Base-by-base conservation (phyloP, 2,329 filamentous ascomycete genomes). In the Arthroderma uncinatum region DNA sequence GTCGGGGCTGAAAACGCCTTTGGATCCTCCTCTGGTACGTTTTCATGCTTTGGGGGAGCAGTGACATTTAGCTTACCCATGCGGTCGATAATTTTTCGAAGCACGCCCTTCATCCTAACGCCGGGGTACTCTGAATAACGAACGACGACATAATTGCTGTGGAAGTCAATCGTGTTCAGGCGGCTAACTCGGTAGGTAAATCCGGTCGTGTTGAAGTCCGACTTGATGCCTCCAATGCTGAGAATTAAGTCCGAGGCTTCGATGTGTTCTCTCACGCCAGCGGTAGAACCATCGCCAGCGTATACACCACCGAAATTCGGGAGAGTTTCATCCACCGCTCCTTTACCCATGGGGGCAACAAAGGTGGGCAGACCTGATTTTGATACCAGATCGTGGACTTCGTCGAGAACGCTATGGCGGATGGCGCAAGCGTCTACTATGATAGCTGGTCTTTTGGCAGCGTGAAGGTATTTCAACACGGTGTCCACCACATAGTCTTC, bases 341-440 rank as follows among this genome's bases (percentile, higher is more conserved):
- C 81, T 74, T 93, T 94, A 42, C 89, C 89, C 85, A 93, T 93
- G 10, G 89, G 87, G 0, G 87, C 87, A 16, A 89, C 86, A 64
- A 92, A 92, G 0, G 87, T 84, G 4, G 89, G 89, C 4, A 94
- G 75, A 6, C 81, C 76, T 0, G 87, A 87, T 73, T 85, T 87
- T 57, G 83, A 75, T 52, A 93, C 75, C 4, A 94, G 75, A 5
- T 81, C 80, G 63, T 88, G 81, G 25, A 88, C 82, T 69, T 92
- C 87, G 0, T 81, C 69, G 0, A 89, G 70, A 19, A 87, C 85
- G 52, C 83, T 78, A 66, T 91, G 86, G 28, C 88, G 82, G 60
- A 89, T 82, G 16, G 87, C 86, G 66, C 88, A 91, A 36, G 86
- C 87, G 70, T 94, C 89, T 2, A 93, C 82, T 1, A 94, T 76